Evolutionary conservation across 805 yeast species (phyloP), one percentile per base, ranked within the genome.

Genomic region (Kluyveromyces lactis): DNA sequence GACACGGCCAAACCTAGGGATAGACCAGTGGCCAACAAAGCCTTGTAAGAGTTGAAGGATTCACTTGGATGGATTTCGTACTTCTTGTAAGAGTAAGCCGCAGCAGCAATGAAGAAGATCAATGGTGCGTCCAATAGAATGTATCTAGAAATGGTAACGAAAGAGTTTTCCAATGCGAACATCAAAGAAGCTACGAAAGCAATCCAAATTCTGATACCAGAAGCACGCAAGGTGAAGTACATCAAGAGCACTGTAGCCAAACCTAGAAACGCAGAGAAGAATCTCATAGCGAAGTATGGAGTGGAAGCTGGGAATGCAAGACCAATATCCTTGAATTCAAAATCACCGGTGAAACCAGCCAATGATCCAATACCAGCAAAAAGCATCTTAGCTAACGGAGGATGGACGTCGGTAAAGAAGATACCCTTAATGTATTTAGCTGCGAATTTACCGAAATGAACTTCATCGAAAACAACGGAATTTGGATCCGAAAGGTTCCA

Each of bases 391-490:
- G 84, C 82, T 49, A 84, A 67, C 4, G 95, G 95, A 7, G 95
- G 94, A 55, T 82, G 84, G 32, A 77, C 81, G 57, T 80, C 89
- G 73, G 81, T 70, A 60, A 81, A 82, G 54, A 68, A 81, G 13
- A 61, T 60, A 15, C 86, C 84, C 39, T 64, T 60, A 39, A 79
- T 71, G 64, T 87, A 92, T 62, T 84, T 79, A 42, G 81, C 72
- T 24, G 96, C 95, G 64, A 90, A 92, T n/a, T 94, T 94, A 41
- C 98, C 98, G 53, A 92, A 92, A 62, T 85, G 95, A 30, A 84
- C 92, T 61, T 90, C 98, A 60, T 87, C 95, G 49, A 85, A 85
- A 10, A 90, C 95, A 27, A 87, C 94, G 21, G 89, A 77, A 51
- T 77, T 63, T 29, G 99, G 99, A 45, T 64, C 55, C 19, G 72